phyloP scores from a whole-genome alignment of 2,329 filamentous ascomycete genomes.

The Phialemoniopsis sp. region DNA sequence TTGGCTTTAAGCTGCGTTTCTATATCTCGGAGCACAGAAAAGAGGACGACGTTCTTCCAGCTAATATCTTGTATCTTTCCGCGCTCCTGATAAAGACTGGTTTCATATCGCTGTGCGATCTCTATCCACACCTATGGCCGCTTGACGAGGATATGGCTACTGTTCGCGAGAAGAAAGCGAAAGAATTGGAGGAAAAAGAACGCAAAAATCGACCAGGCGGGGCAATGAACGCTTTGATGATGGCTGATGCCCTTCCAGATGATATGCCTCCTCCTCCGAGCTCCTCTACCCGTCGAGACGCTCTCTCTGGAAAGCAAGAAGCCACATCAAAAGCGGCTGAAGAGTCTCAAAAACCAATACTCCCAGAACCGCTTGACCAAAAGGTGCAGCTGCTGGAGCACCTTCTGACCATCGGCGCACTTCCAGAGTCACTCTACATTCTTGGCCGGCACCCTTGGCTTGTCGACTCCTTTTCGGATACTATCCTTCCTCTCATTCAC shows the following conservation, averaged over 20 bases:
- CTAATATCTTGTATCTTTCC: constrained; percentile 88
- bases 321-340: constrained; percentile 46
- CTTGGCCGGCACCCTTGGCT: constrained; percentile 88
- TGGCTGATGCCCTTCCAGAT: constrained; percentile 82
- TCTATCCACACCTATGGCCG: constrained; percentile 91
- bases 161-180: constrained; percentile 58
- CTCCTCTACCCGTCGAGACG: constrained; percentile 44
- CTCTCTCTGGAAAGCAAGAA: constrained; percentile 43
- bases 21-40: constrained; percentile 75
- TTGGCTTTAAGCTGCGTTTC: constrained; percentile 96
- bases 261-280: constrained; percentile 57
- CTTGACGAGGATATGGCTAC: constrained; percentile 80
- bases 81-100: constrained; percentile 95
- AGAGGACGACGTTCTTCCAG: constrained; percentile 74
- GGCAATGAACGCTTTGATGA: constrained; percentile 76
- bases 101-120: constrained; percentile 85
- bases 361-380: constrained; percentile 76
- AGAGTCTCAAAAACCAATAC: constrained; percentile 43
- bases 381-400: constrained; percentile 83
- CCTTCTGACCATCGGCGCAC: constrained; percentile 82
- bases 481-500: constrained; percentile 71
- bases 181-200: constrained; percentile 77
- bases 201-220: constrained; percentile 65
- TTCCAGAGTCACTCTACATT: constrained; percentile 90
- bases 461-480: constrained; percentile 74